These are phyloP conservation scores for Microbotryum saponariae DNA, from an alignment of 1,284 basidiomycete genomes.

Conservation along the genomic window DNA sequence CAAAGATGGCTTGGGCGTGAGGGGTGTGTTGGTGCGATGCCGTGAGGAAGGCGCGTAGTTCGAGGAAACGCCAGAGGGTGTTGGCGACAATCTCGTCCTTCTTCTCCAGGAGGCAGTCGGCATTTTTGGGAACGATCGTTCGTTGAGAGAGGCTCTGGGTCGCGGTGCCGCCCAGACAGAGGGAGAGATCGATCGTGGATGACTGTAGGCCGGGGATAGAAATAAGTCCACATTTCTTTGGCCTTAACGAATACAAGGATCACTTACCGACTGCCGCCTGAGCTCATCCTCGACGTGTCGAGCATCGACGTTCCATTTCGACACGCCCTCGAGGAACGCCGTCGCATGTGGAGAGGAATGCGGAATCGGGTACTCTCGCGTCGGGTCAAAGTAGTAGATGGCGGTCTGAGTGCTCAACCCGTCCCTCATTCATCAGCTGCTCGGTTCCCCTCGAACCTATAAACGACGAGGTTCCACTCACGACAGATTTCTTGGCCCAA, in stretches of 20 bases:
- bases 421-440: constrained; percentile 1
- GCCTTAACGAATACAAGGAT: constrained; percentile 26
- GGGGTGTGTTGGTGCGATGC: constrained; percentile 76
- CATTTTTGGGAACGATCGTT: constrained; percentile 53
- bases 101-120: constrained; percentile 66
- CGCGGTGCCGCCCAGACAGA: constrained; percentile 85
- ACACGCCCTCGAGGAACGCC: constrained; percentile 76
- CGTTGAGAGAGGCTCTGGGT: constrained; percentile 67
- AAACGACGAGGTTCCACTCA: constrained; percentile 7
- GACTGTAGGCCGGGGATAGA: constrained; percentile 49
- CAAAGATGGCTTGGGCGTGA: constrained; percentile 81
- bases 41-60: constrained; percentile 86
- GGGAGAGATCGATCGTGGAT: constrained; percentile 91
- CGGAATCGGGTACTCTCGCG: constrained; percentile 46
- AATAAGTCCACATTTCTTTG: neutral
- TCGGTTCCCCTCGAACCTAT: neutral
- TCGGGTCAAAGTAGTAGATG: constrained; percentile 46
- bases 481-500: constrained; percentile 68
- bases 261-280: constrained; percentile 83
- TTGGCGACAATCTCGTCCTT: constrained; percentile 99
- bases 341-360: constrained; percentile 71
- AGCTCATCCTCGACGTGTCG: constrained; percentile 86
- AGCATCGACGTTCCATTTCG: constrained; percentile 87
- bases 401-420: constrained; percentile 36
- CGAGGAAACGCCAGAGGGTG: constrained; percentile 95